Percentiles rank a stretch among this genome's conserved stretches.
These are phyloP conservation scores for Saccharomyces hybrid DNA, from an alignment of 1,139 yeast species.

Conservation along the genomic window DNA sequence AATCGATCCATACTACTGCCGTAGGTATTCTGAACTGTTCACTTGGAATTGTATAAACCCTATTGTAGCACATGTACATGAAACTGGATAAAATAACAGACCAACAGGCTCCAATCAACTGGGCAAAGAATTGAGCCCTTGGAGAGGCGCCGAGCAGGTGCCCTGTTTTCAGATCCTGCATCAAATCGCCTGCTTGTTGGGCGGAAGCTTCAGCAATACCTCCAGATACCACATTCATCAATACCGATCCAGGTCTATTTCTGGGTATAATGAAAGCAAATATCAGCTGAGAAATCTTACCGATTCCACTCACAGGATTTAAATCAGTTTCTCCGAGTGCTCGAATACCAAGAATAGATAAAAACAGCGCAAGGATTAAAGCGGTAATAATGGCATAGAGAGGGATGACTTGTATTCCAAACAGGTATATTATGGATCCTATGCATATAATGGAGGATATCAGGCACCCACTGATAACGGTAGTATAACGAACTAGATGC, in stretches of 20 bases:
- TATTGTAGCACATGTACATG: conserved; percentile 75
- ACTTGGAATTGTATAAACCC: conserved; percentile 80
- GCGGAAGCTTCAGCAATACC: conserved; percentile 99
- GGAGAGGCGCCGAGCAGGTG: conserved; percentile 90
- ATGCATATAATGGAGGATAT: conserved; percentile 63
- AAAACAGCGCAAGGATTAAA: conserved; percentile 62
- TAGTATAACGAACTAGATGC: conserved; percentile 45
- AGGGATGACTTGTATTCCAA: conserved; percentile 60
- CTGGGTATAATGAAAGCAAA: conserved; percentile 79
- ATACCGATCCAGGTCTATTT: conserved; percentile 71
- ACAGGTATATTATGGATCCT: conserved; percentile 54
- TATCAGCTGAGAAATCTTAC: conserved; percentile 81
- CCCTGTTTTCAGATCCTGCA: conserved; percentile 96
- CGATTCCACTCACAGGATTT: conserved; percentile 95
- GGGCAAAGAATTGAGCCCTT: conserved; percentile 84
- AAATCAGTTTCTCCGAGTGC: conserved; percentile 96
- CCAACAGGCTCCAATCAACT: conserved; percentile 78
- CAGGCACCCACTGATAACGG: conserved; percentile 55
- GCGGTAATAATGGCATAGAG: conserved; percentile 62
- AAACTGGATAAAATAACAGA: conserved; percentile 71
- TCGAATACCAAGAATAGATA: conserved; percentile 81
- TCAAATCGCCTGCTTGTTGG: conserved; percentile 95
- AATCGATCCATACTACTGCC: conserved; percentile 93
- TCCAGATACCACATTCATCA: conserved; percentile 86
- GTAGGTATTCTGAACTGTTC: conserved; percentile 81